phyloP scores from a whole-genome alignment of 169 alveolate species.

The Plasmodium relictum region DNA sequence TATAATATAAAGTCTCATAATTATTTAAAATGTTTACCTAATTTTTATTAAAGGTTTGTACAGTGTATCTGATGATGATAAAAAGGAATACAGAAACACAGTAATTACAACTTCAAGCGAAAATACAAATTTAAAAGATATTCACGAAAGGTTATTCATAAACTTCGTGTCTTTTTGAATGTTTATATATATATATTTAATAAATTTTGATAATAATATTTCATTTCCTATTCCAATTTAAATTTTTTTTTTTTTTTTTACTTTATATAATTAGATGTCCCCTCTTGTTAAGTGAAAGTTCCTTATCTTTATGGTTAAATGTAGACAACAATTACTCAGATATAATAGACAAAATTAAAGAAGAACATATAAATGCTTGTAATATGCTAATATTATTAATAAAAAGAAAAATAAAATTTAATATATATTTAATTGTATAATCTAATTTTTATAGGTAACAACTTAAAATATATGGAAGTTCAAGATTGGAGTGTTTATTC shows the following conservation, averaged over 20 bases:
- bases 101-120: constrained; percentile 43
- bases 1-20: background rate
- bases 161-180: background rate
- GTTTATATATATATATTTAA: background rate
- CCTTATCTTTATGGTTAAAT: constrained; percentile 33
- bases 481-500: constrained; percentile 49
- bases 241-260: constrained; percentile 3
- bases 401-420: background rate
- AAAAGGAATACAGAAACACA: constrained; percentile 30
- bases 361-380: constrained; percentile 35
- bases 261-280: constrained; percentile 37
- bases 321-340: constrained; percentile 39
- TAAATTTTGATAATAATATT: background rate
- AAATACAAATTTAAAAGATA: constrained; percentile 29
- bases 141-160: constrained; percentile 41
- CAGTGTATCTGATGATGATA: constrained; percentile 13
- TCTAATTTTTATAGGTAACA: constrained; percentile 14
- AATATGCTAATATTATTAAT: background rate
- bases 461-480: constrained; percentile 40
- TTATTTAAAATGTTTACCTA: background rate
- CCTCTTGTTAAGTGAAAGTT: constrained; percentile 29
- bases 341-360: constrained; percentile 39
- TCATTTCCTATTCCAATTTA: background rate
- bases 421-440: background rate
- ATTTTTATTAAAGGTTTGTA: constrained; percentile 28